A percentile compares a stretch with the other conserved stretches of the same genome.
Evolutionary conservation across 164 flowering plant species (phyloP).

Genomic region (Cinnamomum micranthum): DNA sequence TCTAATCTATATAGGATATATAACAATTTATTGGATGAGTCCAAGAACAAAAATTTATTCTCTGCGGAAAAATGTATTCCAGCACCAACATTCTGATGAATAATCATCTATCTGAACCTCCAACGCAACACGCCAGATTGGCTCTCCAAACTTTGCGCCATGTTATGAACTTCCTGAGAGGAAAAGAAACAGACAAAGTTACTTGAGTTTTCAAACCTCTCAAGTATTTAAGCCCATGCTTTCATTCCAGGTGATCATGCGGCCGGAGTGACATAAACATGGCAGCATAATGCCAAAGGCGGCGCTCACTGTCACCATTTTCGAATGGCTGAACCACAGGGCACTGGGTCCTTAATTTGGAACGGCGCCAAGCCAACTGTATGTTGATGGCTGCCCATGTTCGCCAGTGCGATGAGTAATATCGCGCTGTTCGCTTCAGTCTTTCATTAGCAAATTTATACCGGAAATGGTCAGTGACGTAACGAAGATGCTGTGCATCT

Average conservation of each 20-base stretch:
- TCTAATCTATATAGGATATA: no score
- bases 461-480: slow-evolving; percentile 83
- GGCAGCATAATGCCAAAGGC: slow-evolving; percentile 72
- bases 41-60: neutral
- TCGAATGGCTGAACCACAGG: slow-evolving; percentile 27
- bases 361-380: slow-evolving; percentile 78
- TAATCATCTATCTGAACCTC: neutral
- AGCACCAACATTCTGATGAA: neutral
- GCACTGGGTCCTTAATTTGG: slow-evolving; percentile 50
- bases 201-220: neutral
- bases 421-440: slow-evolving; percentile 76
- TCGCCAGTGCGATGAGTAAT: slow-evolving; percentile 84
- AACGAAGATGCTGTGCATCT: slow-evolving; percentile 60
- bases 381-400: slow-evolving; percentile 95
- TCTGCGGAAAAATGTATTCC: neutral
- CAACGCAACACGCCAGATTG: neutral
- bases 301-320: slow-evolving; percentile 45
- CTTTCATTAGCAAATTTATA: slow-evolving; percentile 84
- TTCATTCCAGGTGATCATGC: slow-evolving; percentile 85
- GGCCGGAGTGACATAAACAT: slow-evolving; percentile 87
- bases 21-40: no score
- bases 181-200: neutral
- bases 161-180: neutral
- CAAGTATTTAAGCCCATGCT: neutral
- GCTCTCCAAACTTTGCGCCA: neutral